These are phyloP conservation scores for Cordyceps farinosa DNA, from an alignment of 2,329 filamentous ascomycete species.

Conservation along the genomic window DNA sequence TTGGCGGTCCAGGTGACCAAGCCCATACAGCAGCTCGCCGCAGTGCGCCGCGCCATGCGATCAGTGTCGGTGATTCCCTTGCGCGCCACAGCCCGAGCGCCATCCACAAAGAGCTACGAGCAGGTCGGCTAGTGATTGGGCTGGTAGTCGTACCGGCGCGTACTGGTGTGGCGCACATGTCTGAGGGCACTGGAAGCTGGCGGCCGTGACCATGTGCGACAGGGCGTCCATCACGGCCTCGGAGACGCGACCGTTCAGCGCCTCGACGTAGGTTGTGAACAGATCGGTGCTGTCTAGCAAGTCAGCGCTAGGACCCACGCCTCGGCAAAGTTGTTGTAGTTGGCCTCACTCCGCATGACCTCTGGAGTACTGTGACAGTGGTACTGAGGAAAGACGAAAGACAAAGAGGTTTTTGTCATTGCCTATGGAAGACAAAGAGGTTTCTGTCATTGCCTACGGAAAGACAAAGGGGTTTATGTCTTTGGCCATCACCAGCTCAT, in stretches of 20 bases:
- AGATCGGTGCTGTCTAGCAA: neutral
- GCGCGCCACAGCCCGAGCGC: conserved; percentile 11
- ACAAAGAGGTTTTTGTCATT: neutral
- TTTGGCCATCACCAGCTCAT: too few species aligned
- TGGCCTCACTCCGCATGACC: neutral
- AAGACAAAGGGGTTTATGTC: too few species aligned
- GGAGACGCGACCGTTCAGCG: neutral
- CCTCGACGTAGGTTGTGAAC: neutral
- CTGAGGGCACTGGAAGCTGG: conserved; percentile 7
- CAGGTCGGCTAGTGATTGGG: conserved; percentile 21
- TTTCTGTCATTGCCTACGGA: too few species aligned
- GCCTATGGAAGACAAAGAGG: neutral
- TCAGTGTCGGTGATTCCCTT: neutral
- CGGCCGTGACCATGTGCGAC: conserved; percentile 18
- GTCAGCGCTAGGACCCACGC: neutral
- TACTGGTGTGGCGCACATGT: conserved; percentile 19
- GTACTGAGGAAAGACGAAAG: neutral
- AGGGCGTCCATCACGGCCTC: conserved; percentile 18
- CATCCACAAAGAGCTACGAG: conserved; percentile 20
- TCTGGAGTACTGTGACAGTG: neutral
- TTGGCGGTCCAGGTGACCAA: conserved; percentile 21
- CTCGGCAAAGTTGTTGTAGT: neutral
- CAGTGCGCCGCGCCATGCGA: conserved; percentile 21
- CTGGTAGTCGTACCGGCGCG: conserved; percentile 20
- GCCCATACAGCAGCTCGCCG: conserved; percentile 21